Conservation (phyloP, 441 rosid genomes). For the Pelargonium cotyledonis region DNA sequence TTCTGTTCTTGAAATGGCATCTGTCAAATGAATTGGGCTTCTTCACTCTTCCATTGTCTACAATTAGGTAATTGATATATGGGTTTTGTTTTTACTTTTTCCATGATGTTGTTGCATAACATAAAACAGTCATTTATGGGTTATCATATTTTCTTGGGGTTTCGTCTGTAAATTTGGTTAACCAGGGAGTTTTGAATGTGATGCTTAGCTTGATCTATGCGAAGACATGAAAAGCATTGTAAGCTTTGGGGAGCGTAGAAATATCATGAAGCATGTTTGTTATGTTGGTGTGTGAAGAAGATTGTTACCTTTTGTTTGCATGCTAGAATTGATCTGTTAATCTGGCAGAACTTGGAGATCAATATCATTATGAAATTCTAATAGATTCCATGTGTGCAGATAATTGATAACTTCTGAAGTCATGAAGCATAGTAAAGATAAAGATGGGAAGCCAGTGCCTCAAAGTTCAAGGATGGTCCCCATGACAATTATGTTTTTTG, state of each 20-base stretch:
- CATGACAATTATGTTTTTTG: slow-evolving; percentile 40
- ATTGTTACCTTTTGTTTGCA: background rate
- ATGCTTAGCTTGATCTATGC: background rate
- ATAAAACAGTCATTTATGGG: too few relatives aligned
- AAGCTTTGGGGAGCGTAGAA: background rate
- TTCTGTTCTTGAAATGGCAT: slow-evolving; percentile 8
- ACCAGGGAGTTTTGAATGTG: background rate
- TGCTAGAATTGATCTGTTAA: background rate
- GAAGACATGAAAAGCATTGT: background rate
- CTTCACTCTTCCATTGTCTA: background rate
- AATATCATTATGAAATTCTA: background rate
- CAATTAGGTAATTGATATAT: background rate
- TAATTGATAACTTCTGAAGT: slow-evolving; percentile 18
- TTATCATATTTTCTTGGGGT: background rate
- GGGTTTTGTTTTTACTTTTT: background rate
- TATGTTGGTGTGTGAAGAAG: background rate
- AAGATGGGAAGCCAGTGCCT: slow-evolving; percentile 60
- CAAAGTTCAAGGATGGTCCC: slow-evolving; percentile 44
- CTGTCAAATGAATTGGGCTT: background rate
- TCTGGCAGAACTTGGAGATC: background rate
- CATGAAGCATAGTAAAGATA: slow-evolving; percentile 51
- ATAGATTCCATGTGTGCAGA: slow-evolving; percentile 22
- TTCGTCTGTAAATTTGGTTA: slow-evolving; percentile 1
- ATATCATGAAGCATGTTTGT: slow-evolving; percentile 10
- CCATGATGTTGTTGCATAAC: background rate